Conservation (phyloP, 495 filamentous ascomycete species). For the Diplogelasinospora grovesii region DNA sequence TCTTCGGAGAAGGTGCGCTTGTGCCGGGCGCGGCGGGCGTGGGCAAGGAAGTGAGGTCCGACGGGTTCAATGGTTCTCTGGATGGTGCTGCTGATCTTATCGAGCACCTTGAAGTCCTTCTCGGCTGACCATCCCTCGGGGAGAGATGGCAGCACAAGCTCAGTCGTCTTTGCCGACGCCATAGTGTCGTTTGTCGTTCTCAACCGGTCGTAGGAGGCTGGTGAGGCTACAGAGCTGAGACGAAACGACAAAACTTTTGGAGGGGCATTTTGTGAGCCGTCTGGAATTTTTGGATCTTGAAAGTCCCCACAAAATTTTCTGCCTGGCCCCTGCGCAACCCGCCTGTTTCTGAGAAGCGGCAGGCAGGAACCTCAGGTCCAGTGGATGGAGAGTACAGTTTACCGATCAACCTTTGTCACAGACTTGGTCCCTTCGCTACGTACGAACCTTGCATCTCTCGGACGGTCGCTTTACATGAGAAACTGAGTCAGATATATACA, state of each 20-base stretch:
- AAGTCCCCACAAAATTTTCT: neutral
- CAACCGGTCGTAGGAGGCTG: neutral
- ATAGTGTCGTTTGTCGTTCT: conserved; percentile 37
- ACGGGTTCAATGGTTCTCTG: conserved; percentile 89
- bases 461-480: no score
- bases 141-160: conserved; percentile 67
- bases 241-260: conserved; percentile 1
- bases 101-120: conserved; percentile 82
- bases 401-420: neutral
- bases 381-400: no score
- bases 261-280: conserved; percentile 18
- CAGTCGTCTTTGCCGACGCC: no score
- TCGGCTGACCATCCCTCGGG: conserved; percentile 79
- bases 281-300: conserved; percentile 13
- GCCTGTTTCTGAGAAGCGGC: no score
- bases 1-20: conserved; percentile 98
- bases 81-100: conserved; percentile 58
- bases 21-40: conserved; percentile 92
- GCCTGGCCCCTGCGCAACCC: no score
- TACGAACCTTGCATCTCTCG: no score
- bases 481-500: neutral
- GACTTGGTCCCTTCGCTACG: neutral
- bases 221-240: neutral
- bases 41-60: conserved; percentile 94
- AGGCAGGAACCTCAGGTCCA: no score